Evolutionary conservation across 495 filamentous ascomycete species (phyloP).

Genomic region (Xylaria nigripes): DNA sequence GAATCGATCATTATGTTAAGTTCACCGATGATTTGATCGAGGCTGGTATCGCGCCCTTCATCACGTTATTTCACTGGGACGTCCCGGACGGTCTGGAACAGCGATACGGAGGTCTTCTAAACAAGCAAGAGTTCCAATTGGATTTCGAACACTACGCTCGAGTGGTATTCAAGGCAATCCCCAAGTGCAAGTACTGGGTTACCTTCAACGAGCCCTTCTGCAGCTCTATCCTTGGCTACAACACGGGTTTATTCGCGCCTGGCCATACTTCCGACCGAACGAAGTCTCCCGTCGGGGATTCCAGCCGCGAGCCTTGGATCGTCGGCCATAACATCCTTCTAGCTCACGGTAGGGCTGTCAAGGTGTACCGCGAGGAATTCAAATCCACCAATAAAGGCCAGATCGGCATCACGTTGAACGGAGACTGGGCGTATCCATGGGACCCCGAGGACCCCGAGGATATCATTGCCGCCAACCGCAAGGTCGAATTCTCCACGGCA

Average conservation of each 20-base stretch:
- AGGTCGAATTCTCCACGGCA: constrained; percentile 56
- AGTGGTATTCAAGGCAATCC: constrained; percentile 48
- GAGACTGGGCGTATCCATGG: constrained; percentile 52
- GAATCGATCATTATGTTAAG: constrained; percentile 52
- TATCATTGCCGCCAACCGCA: constrained; percentile 53
- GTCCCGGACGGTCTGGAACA: constrained; percentile 52
- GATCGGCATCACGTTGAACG: constrained; percentile 57
- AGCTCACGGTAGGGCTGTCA: constrained; percentile 54
- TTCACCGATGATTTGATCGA: constrained; percentile 53
- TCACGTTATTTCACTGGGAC: constrained; percentile 61
- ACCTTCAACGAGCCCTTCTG: constrained; percentile 62
- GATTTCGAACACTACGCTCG: constrained; percentile 56
- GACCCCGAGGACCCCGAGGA: constrained; percentile 48
- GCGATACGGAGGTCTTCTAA: constrained; percentile 53
- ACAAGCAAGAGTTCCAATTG: constrained; percentile 49
- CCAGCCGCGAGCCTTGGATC: constrained; percentile 50
- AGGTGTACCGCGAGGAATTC: constrained; percentile 61
- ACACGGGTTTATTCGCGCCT: constrained; percentile 51
- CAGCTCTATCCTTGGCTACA: constrained; percentile 53
- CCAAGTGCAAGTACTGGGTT: constrained; percentile 57
- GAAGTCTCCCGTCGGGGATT: constrained; percentile 48
- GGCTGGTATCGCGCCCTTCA: constrained; percentile 51
- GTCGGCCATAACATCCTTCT: constrained; percentile 54
- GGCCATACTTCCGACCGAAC: constrained; percentile 50
- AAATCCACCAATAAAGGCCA: constrained; percentile 50